Conservation (phyloP, 1,284 basidiomycete genomes). For the Papiliotrema laurentii region DNA sequence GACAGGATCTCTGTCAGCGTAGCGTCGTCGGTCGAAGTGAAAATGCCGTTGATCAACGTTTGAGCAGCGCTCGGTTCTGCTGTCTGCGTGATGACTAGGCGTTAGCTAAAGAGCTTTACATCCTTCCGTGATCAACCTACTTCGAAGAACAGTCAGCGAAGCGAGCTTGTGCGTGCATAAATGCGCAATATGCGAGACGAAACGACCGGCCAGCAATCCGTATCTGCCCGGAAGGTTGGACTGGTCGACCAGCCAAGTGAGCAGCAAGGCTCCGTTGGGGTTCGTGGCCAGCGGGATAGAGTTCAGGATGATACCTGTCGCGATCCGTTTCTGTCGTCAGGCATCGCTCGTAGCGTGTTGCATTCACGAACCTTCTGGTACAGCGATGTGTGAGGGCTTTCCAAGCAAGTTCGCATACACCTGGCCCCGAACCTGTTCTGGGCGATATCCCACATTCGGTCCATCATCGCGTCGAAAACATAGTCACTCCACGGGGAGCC, state of each 20-base stretch:
- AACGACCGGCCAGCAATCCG: constrained; percentile 84
- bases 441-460: constrained; percentile 96
- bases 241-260: constrained; percentile 96
- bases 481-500: constrained; percentile 85
- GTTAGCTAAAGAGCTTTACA: neutral
- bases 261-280: constrained; percentile 87
- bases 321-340: constrained; percentile 69
- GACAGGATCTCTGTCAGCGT: constrained; percentile 88
- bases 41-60: constrained; percentile 71
- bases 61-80: constrained; percentile 75
- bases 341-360: neutral
- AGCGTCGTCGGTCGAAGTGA: constrained; percentile 77
- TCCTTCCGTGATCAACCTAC: constrained; percentile 17
- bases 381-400: constrained; percentile 75
- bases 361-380: constrained; percentile 64
- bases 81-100: constrained; percentile 74
- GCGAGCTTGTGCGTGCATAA: constrained; percentile 98
- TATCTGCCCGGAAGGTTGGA: constrained; percentile 90
- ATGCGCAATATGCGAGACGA: constrained; percentile 91
- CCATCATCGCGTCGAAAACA: constrained; percentile 96
- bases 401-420: constrained; percentile 94
- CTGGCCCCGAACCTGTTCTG: constrained; percentile 91
- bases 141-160: constrained; percentile 84
- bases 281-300: constrained; percentile 97
- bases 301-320: constrained; percentile 90